Evolutionary conservation across 345 rosid genomes (phyloP).

Genomic region (Syzygium aqueum): DNA sequence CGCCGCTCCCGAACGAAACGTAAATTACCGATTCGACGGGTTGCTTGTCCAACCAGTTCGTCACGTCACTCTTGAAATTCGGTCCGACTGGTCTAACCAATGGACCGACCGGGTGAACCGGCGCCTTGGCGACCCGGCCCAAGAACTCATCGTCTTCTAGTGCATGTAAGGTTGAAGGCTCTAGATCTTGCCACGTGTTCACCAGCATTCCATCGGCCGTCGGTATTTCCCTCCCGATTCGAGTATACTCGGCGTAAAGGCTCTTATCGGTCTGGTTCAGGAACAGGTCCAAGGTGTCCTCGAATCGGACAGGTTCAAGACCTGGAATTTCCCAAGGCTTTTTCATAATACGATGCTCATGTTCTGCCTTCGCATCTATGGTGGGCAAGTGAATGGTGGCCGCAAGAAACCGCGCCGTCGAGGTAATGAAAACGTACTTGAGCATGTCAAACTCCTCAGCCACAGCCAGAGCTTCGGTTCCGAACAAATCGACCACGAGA

Average conservation of each 20-base stretch:
- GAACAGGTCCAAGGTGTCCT: constrained; percentile 29
- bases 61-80: not conserved
- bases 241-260: constrained; percentile 1
- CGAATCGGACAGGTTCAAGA: constrained; percentile 32
- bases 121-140: not conserved
- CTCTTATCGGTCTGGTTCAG: constrained; percentile 7
- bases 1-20: constrained; percentile 75
- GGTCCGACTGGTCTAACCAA: constrained; percentile 6
- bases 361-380: constrained; percentile 11
- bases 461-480: constrained; percentile 35
- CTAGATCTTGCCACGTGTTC: constrained; percentile 42
- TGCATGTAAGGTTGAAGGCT: constrained; percentile 18
- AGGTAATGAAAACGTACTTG: constrained; percentile 32
- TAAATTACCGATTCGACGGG: constrained; percentile 41
- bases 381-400: constrained; percentile 25
- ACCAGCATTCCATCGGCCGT: constrained; percentile 41
- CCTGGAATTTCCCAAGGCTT: constrained; percentile 39
- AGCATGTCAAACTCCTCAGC: constrained; percentile 38
- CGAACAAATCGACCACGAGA: constrained; percentile 43
- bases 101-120: constrained; percentile 15
- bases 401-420: constrained; percentile 56
- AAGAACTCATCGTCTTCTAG: not conserved
- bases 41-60: constrained; percentile 40
- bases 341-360: constrained; percentile 8
- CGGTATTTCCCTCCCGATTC: constrained; percentile 16